Base-by-base conservation (phyloP, 225 moss, liverwort and hornwort genomes). In the Pseudoscleropodium purum region DNA sequence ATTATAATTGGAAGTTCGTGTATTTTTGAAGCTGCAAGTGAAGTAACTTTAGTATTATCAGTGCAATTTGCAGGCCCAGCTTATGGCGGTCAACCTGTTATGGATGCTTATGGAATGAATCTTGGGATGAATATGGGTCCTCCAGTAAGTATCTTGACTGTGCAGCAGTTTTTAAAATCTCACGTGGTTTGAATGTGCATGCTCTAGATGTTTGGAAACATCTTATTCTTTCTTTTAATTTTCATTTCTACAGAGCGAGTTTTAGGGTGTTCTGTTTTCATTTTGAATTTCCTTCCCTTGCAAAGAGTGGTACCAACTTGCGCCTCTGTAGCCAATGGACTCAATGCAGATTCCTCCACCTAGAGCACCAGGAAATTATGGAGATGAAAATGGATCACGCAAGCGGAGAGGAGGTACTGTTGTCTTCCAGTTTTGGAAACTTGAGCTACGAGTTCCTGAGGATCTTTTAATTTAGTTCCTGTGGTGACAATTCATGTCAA, bases 71-170 rank as follows among this genome's bases (percentile, higher is more conserved):
- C 97, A 99, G 99, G 99, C 84, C 97, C 99, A 89, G 94, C 94
- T 63, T 99, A 99, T 85, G 95, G 95, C 74, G 95, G 93, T 76
- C 93, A 95, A 67, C 99, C 99, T 74, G 97, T 99, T 61, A 97
- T 99, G 99, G 99, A 99, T 95, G 97, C 95, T 72, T 99, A 97
- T 88, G 97, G 97, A 54, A 97, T 99, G 95, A 96, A 93, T 90
- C 96, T 97, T 88, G 92, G 93, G 84, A 95, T 96, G 94, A 96
- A 96, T 80, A 94, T 98, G 93, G 99, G 97, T 65, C 97, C 96
- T 84, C 96, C 95, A 92, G 99, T 99, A 96, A 89, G 75, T 87
- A 56, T 78, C 49, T 79, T 66, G 56, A 59, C 66, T 79, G 54
- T 6, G 33, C 75, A 63, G 68, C 75, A 82, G 76, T 66, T 72